Conservation (phyloP, 768 basidiomycete genomes). For the Leccinellum luteum region DNA sequence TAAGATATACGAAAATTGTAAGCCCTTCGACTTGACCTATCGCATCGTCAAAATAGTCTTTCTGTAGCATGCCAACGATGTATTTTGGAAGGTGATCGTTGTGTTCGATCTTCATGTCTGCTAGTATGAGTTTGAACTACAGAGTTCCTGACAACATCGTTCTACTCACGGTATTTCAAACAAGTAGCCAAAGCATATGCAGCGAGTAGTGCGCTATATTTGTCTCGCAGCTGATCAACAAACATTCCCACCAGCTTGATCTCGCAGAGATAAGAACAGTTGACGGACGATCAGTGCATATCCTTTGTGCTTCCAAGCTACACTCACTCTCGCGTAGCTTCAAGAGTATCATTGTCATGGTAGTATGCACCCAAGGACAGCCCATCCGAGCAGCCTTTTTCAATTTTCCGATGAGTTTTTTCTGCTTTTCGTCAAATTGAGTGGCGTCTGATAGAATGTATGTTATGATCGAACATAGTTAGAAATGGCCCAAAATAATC, state of each 20-base stretch:
- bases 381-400: not conserved
- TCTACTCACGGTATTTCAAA: constrained; percentile 2
- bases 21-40: constrained; percentile 22
- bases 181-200: not conserved
- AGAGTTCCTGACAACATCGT: not conserved
- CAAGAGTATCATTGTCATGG: too few species aligned
- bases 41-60: constrained; percentile 24
- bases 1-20: constrained; percentile 20
- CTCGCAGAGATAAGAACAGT: not conserved
- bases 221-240: not conserved
- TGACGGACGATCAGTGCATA: not conserved
- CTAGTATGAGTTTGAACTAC: constrained; percentile 1
- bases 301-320: too few species aligned
- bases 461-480: not conserved
- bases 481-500: not conserved
- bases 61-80: constrained; percentile 22
- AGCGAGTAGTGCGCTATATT: not conserved
- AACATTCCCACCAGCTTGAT: not conserved
- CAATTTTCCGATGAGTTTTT: not conserved
- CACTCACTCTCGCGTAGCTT: too few species aligned
- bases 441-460: not conserved
- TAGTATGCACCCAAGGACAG: not conserved
- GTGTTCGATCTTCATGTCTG: constrained; percentile 12
- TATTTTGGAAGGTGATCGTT: not conserved
- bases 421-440: not conserved